Evolutionary conservation across 768 basidiomycete genomes (phyloP), one percentile per base, ranked within the genome.

Genomic region (Lactifluus rugatus): DNA sequence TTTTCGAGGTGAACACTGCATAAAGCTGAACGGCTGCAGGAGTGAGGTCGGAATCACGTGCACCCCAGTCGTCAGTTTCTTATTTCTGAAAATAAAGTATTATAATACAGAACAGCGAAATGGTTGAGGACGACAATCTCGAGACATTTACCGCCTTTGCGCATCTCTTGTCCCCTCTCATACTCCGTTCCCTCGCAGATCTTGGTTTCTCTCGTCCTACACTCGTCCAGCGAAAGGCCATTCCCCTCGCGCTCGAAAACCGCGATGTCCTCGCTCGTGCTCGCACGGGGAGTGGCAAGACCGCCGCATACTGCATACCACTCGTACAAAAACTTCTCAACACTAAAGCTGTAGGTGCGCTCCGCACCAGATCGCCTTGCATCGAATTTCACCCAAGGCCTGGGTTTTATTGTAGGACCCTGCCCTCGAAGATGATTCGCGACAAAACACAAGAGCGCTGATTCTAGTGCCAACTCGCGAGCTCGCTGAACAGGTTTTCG

Each of bases 271-370:
- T 99, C 32, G 95, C 94, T 19, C 81, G 91, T 46, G 95, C 96
- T 2, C 81, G 91, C 32, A 99, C 96, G 3, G 96, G 96, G 17
- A 93, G 90, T 57, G 96, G 96, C 25, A 99, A 99, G 75, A 99
- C 96, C 0, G 91, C 89, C 3, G 93, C 96, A 2, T 99, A 99
- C 69, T 91, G 89, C 65, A 78, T 98, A 10, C 96, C 96, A 0
- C 73, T 94, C 25, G 75, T 91, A 0, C 93, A 98, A 69, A 94
- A 92, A 70, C 84, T 98, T 23, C 67, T 97, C 54, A 81, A 76
- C 61, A 79, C 81, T 2, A 94, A 93, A 80, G 76, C 64, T 62
- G 64, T 65, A 62, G 64, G 64, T 65, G 52, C 52, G 64, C 47
- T 58, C 39, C 16, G 39, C 34, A 28, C 19, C 41, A 13, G 37